Evolutionary conservation across 2,329 filamentous ascomycete genomes (phyloP).

Genomic region (Pyricularia grisea): DNA sequence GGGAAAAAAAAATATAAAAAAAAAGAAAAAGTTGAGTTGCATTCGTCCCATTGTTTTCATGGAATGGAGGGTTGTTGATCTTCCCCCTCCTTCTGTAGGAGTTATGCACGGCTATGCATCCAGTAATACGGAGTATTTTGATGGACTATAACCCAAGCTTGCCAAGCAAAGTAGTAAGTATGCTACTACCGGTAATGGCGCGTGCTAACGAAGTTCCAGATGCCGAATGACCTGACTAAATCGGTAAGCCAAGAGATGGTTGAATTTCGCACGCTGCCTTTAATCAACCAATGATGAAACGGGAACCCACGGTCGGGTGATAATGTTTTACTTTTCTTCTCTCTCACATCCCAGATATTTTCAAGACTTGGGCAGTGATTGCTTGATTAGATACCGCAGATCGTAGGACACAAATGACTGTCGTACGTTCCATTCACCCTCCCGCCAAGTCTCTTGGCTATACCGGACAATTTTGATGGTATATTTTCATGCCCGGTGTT

Average conservation of each 20-base stretch:
- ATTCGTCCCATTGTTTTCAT: neutral
- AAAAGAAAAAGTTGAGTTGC: neutral
- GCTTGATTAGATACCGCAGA: neutral
- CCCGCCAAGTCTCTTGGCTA: neutral
- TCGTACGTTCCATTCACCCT: neutral
- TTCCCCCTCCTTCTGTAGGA: neutral
- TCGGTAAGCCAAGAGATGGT: neutral
- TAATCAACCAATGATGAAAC: neutral
- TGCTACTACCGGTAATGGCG: neutral
- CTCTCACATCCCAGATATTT: neutral
- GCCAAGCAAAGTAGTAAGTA: neutral
- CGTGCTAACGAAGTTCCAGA: neutral
- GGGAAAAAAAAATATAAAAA: too few relatives aligned
- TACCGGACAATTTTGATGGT: neutral
- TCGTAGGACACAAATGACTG: neutral
- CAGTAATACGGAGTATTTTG: neutral
- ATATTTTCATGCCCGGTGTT: too few relatives aligned
- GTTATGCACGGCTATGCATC: neutral
- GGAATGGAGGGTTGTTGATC: neutral
- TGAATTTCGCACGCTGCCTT: neutral
- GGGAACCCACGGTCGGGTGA: neutral
- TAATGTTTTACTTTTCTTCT: neutral
- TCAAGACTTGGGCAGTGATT: neutral
- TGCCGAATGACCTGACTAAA: neutral
- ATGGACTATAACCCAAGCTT: neutral